These are phyloP conservation scores for Fulvia fulva DNA, from an alignment of 2,329 filamentous ascomycete genomes.

Conservation along the genomic window DNA sequence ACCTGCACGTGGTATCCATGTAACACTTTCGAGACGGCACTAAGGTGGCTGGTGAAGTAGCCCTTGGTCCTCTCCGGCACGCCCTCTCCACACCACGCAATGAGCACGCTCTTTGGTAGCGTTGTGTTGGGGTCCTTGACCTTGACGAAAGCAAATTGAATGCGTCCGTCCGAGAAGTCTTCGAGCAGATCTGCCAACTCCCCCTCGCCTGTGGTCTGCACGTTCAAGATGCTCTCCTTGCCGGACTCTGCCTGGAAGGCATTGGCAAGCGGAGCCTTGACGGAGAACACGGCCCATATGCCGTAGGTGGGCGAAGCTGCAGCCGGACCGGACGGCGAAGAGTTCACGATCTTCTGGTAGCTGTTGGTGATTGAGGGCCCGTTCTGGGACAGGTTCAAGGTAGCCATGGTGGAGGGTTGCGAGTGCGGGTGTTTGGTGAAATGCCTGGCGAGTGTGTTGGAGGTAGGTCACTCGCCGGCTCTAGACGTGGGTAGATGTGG, in stretches of 20 bases:
- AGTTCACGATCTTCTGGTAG: slow-evolving; percentile 65
- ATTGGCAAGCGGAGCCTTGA: slow-evolving; percentile 85
- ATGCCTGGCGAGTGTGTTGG: not conserved
- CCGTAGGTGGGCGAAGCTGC: slow-evolving; percentile 74
- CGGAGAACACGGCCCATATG: slow-evolving; percentile 91
- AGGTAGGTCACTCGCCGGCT: slow-evolving; percentile 1
- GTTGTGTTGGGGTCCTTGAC: slow-evolving; percentile 90
- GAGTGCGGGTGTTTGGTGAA: not conserved
- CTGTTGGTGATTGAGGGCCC: slow-evolving; percentile 52
- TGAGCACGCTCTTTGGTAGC: slow-evolving; percentile 86
- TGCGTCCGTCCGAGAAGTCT: slow-evolving; percentile 92
- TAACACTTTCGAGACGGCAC: slow-evolving; percentile 83
- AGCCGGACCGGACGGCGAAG: slow-evolving; percentile 53
- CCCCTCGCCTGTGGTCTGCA: slow-evolving; percentile 89
- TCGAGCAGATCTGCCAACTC: slow-evolving; percentile 87
- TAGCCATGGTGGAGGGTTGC: slow-evolving; percentile 60
- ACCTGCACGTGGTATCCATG: slow-evolving; percentile 98
- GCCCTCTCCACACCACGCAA: slow-evolving; percentile 95
- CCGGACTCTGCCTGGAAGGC: slow-evolving; percentile 81
- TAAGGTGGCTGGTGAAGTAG: slow-evolving; percentile 93
- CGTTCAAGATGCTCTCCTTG: slow-evolving; percentile 94
- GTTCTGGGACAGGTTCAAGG: slow-evolving; percentile 55
- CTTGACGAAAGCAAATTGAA: slow-evolving; percentile 96
- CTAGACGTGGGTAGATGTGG: not conserved
- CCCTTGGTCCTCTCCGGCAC: slow-evolving; percentile 98